These are phyloP conservation scores for Paramecium bursaria DNA, from an alignment of 73 alveolate species.

Conservation along the genomic window DNA sequence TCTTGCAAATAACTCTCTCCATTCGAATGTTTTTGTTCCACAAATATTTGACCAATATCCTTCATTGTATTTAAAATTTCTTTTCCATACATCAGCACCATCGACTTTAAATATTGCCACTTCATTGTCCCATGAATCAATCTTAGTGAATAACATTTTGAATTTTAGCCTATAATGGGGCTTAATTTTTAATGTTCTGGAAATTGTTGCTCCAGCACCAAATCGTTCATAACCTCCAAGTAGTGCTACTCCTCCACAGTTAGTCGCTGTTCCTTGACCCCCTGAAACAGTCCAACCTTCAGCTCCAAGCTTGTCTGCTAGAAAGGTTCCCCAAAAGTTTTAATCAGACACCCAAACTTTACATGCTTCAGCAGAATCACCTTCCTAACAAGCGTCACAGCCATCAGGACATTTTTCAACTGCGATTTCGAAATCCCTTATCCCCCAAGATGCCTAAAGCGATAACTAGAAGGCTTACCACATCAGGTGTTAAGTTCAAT, in stretches of 20 bases:
- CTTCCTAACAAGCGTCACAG: slow-evolving; percentile 46
- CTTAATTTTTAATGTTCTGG: not conserved
- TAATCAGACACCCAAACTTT: not conserved
- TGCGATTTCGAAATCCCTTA: slow-evolving; percentile 5
- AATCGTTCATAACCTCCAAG: slow-evolving; percentile 19
- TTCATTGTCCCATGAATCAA: slow-evolving; percentile 60
- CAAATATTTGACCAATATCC: slow-evolving; percentile 42
- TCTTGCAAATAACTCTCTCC: slow-evolving; percentile 21
- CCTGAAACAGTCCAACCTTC: slow-evolving; percentile 38
- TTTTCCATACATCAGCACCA: not conserved
- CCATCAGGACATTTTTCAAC: slow-evolving; percentile 53
- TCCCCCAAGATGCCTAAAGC: slow-evolving; percentile 55
- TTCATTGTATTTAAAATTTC: slow-evolving; percentile 2
- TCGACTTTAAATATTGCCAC: slow-evolving; percentile 7
- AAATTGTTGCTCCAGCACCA: not conserved
- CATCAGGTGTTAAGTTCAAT: slow-evolving; percentile 2
- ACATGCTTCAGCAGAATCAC: slow-evolving; percentile 3
- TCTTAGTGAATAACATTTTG: slow-evolving; percentile 12
- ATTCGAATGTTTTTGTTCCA: not conserved
- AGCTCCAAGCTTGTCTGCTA: not conserved
- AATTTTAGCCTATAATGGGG: slow-evolving; percentile 30
- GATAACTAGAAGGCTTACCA: not conserved
- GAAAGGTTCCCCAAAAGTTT: not conserved
- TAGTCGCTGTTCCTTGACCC: not conserved
- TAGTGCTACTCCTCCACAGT: slow-evolving; percentile 53